A percentile compares a stretch with the other conserved stretches of the same genome.
phyloP scores from a whole-genome alignment of 176 grass and related monocot genomes.

The Elymus sibiricus region DNA sequence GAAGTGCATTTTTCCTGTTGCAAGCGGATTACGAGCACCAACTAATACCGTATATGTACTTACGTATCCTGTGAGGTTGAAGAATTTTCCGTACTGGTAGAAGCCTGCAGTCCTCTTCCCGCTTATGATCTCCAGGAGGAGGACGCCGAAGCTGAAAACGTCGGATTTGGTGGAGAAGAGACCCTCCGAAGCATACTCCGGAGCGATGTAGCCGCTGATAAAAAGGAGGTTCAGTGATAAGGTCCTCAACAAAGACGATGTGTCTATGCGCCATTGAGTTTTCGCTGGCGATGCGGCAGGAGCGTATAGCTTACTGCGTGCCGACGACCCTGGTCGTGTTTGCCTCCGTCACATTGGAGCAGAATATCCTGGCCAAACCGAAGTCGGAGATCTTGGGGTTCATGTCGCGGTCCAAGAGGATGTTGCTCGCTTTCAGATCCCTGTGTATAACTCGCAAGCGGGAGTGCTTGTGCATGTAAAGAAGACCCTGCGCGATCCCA shows the following conservation, averaged over 20 bases:
- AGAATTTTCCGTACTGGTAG: conserved; percentile 47
- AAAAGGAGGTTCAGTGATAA: neutral
- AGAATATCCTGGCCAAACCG: conserved; percentile 43
- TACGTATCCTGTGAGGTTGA: conserved; percentile 58
- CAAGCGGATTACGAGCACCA: neutral
- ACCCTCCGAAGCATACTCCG: conserved; percentile 57
- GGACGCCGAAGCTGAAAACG: conserved; percentile 49
- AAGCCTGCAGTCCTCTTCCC: conserved; percentile 50
- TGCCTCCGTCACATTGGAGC: conserved; percentile 33
- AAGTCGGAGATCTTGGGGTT: conserved; percentile 62
- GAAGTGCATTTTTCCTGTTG: neutral
- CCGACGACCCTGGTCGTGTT: conserved; percentile 50
- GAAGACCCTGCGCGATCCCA: conserved; percentile 48
- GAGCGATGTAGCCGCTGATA: conserved; percentile 58
- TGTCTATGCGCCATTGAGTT: neutral
- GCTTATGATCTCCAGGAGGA: conserved; percentile 59
- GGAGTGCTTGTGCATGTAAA: conserved; percentile 61
- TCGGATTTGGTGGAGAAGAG: conserved; percentile 62
- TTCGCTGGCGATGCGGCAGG: neutral
- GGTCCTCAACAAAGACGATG: neutral
- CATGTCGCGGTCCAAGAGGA: conserved; percentile 38
- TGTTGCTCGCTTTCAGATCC: conserved; percentile 50
- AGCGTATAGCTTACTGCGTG: conserved; percentile 34
- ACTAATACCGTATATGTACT: neutral
- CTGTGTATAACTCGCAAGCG: conserved; percentile 42